These are phyloP conservation scores for Suillus decipiens DNA, from an alignment of 768 basidiomycete genomes.

Conservation along the genomic window DNA sequence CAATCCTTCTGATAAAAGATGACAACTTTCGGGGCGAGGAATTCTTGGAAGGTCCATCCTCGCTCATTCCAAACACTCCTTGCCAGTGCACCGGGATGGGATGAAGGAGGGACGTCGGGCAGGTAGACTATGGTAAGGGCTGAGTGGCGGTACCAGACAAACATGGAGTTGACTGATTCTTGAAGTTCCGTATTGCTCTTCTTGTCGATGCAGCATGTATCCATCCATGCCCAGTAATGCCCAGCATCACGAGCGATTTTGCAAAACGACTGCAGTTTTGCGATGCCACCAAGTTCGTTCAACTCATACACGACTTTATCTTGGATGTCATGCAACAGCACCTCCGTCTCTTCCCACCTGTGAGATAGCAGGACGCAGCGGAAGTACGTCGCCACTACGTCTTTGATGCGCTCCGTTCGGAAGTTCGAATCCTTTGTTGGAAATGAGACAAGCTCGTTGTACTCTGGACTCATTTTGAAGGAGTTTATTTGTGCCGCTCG, in stretches of 20 bases:
- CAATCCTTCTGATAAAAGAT: not conserved
- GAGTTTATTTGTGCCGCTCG: not conserved
- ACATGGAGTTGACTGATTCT: not conserved
- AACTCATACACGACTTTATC: not conserved
- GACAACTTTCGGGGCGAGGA: not conserved
- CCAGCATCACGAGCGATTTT: not conserved
- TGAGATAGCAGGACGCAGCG: not conserved
- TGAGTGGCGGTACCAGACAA: not conserved
- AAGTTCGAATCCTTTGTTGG: not conserved
- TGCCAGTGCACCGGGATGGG: not conserved
- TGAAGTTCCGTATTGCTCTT: not conserved
- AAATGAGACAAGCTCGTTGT: not conserved
- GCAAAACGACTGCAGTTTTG: not conserved
- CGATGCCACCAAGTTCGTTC: not conserved
- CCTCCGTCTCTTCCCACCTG: not conserved
- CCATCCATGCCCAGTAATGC: not conserved
- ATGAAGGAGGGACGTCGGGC: not conserved
- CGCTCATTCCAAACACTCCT: not conserved
- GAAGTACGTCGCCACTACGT: not conserved
- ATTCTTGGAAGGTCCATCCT: not conserved
- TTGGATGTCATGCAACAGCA: not conserved
- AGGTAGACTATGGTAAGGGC: not conserved
- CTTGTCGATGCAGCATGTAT: not conserved
- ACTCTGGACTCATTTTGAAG: not conserved
- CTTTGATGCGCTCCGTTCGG: not conserved